These are phyloP conservation scores for Pythium rhizo-oryzae DNA, from an alignment of 352 stramenopile genomes.

Conservation along the genomic window DNA sequence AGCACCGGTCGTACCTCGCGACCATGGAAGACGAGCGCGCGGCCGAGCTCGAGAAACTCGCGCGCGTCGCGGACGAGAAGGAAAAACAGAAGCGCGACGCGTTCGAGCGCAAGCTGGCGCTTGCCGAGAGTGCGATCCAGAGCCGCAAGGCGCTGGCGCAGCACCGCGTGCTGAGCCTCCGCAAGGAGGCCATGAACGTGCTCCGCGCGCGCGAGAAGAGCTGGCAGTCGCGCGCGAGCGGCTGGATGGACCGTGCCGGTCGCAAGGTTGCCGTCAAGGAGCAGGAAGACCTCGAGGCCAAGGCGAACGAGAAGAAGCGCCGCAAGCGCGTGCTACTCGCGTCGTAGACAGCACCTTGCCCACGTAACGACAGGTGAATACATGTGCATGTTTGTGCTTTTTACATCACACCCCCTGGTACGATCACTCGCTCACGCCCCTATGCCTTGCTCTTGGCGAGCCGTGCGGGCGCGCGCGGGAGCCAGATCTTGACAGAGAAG, in stretches of 20 bases:
- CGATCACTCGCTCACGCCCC: background rate
- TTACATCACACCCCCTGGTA: no score
- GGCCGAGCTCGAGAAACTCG: slow-evolving; percentile 60
- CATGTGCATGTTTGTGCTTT: background rate
- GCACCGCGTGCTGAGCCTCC: slow-evolving; percentile 72
- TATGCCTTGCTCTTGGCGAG: slow-evolving; percentile 61
- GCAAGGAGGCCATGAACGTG: slow-evolving; percentile 78
- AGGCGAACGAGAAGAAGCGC: slow-evolving; percentile 72
- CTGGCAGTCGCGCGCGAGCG: slow-evolving; percentile 79
- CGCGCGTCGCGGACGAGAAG: slow-evolving; percentile 42
- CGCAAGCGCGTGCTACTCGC: slow-evolving; percentile 66
- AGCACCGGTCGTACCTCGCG: slow-evolving; percentile 81
- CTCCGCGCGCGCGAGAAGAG: slow-evolving; percentile 70
- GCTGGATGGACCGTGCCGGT: slow-evolving; percentile 87
- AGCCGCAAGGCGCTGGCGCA: slow-evolving; percentile 70
- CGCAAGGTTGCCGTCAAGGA: slow-evolving; percentile 92
- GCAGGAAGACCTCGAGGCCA: slow-evolving; percentile 85
- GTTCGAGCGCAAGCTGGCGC: slow-evolving; percentile 78
- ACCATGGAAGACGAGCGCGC: slow-evolving; percentile 81
- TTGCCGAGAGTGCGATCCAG: slow-evolving; percentile 72
- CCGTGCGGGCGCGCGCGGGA: slow-evolving; percentile 59
- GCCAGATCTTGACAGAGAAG: slow-evolving; percentile 88
- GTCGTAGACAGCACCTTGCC: slow-evolving; percentile 22
- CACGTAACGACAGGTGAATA: no score
- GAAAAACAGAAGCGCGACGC: slow-evolving; percentile 69